Conservation (phyloP, 139 green algal genomes). For the Prasinococcaceae sp. region DNA sequence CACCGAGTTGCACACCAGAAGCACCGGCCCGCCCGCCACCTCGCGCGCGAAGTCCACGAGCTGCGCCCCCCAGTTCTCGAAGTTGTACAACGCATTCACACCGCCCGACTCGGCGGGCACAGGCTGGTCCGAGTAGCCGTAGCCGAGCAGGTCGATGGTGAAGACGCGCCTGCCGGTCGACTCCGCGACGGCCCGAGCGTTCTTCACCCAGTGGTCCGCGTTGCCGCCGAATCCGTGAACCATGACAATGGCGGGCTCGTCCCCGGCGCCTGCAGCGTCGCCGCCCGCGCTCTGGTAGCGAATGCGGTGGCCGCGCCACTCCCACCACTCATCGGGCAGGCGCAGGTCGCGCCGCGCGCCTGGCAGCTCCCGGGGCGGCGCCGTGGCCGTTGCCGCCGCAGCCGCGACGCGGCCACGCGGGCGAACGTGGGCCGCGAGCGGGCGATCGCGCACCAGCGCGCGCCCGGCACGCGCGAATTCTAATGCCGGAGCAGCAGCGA, state of each 20-base stretch:
- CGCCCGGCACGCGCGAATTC: too few species aligned
- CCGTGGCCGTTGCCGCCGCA: too few species aligned
- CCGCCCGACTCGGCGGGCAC: conserved; percentile 27
- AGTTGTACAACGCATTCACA: conserved; percentile 56
- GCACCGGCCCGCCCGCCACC: conserved; percentile 34
- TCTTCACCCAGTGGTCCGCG: conserved; percentile 60
- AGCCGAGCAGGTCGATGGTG: conserved; percentile 85
- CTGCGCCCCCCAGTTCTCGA: conserved; percentile 53
- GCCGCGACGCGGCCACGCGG: too few species aligned
- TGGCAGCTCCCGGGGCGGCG: too few species aligned
- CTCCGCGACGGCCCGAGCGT: conserved; percentile 46
- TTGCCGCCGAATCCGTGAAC: conserved; percentile 92
- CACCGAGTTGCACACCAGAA: conserved; percentile 78
- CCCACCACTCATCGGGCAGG: too few species aligned
- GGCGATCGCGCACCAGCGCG: too few species aligned
- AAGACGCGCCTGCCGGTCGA: conserved; percentile 32
- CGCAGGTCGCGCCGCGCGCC: too few species aligned
- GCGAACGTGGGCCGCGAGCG: too few species aligned
- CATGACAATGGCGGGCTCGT: conserved; percentile 33
- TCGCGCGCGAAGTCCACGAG: conserved; percentile 52
- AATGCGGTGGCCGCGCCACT: conserved; percentile 63
- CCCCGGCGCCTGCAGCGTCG: not conserved
- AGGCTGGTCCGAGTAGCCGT: conserved; percentile 64
- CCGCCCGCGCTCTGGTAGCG: conserved; percentile 55
- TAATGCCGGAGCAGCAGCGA: too few species aligned